Base-by-base conservation (phyloP, 768 basidiomycete genomes). In the Pleurotus sapidus region DNA sequence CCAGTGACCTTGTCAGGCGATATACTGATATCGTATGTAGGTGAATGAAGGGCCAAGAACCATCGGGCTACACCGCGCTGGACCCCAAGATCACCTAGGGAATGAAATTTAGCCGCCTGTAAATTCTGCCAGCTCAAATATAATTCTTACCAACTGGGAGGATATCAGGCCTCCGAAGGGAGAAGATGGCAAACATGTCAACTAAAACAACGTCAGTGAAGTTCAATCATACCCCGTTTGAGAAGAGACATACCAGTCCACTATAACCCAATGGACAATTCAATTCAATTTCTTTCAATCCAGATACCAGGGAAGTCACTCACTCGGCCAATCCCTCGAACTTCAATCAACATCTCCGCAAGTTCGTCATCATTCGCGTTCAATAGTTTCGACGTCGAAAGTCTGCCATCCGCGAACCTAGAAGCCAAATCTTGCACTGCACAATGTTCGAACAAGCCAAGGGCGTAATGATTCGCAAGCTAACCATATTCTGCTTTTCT, bases 161-260 rank as follows among this genome's bases (percentile, higher is more conserved):
- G 54, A 97, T 88, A 67, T 95, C 84, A 1, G 90, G 90, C 17
- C 93, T 84, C 0, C 92, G 80, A 30, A 95, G 75, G 2, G 91
- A 88, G 70, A 95, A 96, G 45, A 97, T 91, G 12, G 89, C 81
- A 65, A 95, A 95, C 94, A 95, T 95, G 64, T 94, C 87, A n/a
- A 93, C 91, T 81, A 72, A 64, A 63, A 59, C 42, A 34, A 17
- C 38, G 27, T 17, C 42, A 25, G 58, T 61, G 56, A 54, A 53
- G 50, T 42, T 50, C 50, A 42, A 55, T 57, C 45, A 46, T 61
- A 49, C 47, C 46, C 27, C 30, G 8, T 11, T 34, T 40, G 6
- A 11, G n/a, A 15, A 49, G 11, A 15, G 5, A 63, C 69, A 57
- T 68, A 84, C 85, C 84, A 47, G 87, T 88, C 85, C 82, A 88